phyloP scores from a whole-genome alignment of 768 basidiomycete species.

The Calocybe cyanea region DNA sequence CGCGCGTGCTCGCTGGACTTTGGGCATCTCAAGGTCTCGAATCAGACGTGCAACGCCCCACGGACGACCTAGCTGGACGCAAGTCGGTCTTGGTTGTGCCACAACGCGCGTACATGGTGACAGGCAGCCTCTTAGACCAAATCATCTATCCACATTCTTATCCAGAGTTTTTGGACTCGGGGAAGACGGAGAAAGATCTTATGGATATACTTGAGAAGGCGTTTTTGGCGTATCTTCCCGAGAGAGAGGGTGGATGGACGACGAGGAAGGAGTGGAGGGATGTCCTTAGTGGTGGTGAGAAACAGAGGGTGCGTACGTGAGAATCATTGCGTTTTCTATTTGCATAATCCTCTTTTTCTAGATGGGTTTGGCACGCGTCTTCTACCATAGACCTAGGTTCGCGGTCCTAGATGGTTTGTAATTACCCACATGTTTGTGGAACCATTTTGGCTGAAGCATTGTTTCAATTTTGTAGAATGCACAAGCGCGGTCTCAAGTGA shows the following conservation, averaged over 20 bases:
- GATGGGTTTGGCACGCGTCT: conserved; percentile 92
- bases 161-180: conserved; percentile 60
- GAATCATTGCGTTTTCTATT: not conserved
- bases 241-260: conserved; percentile 85
- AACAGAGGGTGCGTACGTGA: conserved; percentile 65
- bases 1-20: conserved; percentile 83
- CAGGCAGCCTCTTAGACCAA: conserved; percentile 86
- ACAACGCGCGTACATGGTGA: conserved; percentile 89
- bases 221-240: conserved; percentile 80
- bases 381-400: conserved; percentile 82
- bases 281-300: conserved; percentile 94
- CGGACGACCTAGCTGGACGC: conserved; percentile 32
- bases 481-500: conserved; percentile 95
- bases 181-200: conserved; percentile 63
- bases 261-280: conserved; percentile 96
- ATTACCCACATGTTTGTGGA: not conserved
- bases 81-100: conserved; percentile 81
- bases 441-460: conserved; percentile 2
- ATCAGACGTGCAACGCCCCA: conserved; percentile 29
- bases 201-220: conserved; percentile 76
- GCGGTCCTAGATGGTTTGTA: conserved; percentile 80
- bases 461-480: conserved; percentile 69
- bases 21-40: conserved; percentile 64
- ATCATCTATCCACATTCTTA: conserved; percentile 91
- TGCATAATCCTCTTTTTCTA: conserved; percentile 19